A percentile compares a stretch with the other conserved stretches of the same genome.
Conservation (phyloP, 306 rosid genomes). For the Prunus mume region DNA sequence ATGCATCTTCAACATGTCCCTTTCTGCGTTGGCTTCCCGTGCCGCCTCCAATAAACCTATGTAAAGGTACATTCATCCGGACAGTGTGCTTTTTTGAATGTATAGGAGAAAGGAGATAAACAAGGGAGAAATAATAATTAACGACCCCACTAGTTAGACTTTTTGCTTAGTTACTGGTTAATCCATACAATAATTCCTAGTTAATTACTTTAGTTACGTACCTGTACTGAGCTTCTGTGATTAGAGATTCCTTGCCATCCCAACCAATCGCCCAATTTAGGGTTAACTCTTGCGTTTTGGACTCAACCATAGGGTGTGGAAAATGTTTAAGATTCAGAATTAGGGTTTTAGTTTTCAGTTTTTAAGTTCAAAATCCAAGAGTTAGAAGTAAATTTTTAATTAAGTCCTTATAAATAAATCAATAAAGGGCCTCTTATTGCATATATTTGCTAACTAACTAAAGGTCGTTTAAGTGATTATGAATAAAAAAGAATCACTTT, state of each 20-base stretch:
- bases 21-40: neutral
- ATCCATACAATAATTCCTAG: neutral
- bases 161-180: neutral
- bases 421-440: too few species aligned
- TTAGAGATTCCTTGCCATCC: neutral
- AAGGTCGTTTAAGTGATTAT: too few species aligned
- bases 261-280: neutral
- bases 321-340: too few species aligned
- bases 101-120: neutral
- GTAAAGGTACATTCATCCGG: neutral
- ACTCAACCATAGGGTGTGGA: too few species aligned
- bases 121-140: neutral
- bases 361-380: neutral
- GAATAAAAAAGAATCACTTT: too few species aligned
- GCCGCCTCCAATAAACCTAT: neutral
- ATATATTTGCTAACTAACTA: too few species aligned
- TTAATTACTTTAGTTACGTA: neutral
- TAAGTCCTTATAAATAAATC: too few species aligned
- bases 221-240: neutral
- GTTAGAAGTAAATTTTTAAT: neutral
- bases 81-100: neutral
- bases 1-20: neutral
- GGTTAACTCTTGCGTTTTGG: neutral
- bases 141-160: neutral
- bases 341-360: too few species aligned